A percentile compares a stretch with the other conserved stretches of the same genome.
These are phyloP conservation scores for Salix suchowensis DNA, from an alignment of 345 rosid genomes.

Conservation along the genomic window DNA sequence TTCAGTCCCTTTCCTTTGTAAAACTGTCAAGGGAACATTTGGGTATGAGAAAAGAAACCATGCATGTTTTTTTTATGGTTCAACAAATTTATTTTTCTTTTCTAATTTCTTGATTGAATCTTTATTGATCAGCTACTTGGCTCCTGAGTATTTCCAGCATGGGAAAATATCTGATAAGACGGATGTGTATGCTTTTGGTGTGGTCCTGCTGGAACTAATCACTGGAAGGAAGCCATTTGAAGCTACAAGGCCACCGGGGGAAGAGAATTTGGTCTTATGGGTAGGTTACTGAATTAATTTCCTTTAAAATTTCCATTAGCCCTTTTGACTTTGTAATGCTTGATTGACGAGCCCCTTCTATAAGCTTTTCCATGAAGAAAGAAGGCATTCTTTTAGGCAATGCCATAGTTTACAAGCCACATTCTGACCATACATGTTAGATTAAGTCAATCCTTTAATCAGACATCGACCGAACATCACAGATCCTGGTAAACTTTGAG, in stretches of 20 bases:
- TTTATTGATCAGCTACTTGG: constrained; percentile 57
- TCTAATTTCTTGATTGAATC: constrained; percentile 1
- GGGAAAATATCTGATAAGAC: constrained; percentile 93
- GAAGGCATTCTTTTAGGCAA: constrained; percentile 4
- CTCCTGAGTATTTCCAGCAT: constrained; percentile 97
- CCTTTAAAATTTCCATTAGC: constrained; percentile 9
- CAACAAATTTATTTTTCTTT: neutral
- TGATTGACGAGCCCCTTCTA: constrained; percentile 12
- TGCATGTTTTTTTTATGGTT: neutral
- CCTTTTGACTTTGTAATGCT: constrained; percentile 28
- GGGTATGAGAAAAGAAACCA: constrained; percentile 43
- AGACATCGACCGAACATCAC: neutral
- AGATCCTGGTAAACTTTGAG: neutral
- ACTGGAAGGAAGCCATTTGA: constrained; percentile 91
- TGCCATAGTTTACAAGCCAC: neutral
- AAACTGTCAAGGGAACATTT: constrained; percentile 96
- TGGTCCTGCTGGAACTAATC: constrained; percentile 76
- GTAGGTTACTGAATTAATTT: constrained; percentile 43
- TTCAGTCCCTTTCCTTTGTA: constrained; percentile 84
- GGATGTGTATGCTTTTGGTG: constrained; percentile 94
- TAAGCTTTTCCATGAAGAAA: neutral
- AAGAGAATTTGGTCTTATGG: constrained; percentile 93
- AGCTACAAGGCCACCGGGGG: constrained; percentile 67
- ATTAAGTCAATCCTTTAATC: neutral
- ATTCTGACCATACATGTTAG: constrained; percentile 10